Conservation (phyloP, 1,284 basidiomycete genomes). For the Thelephora terrestris region DNA sequence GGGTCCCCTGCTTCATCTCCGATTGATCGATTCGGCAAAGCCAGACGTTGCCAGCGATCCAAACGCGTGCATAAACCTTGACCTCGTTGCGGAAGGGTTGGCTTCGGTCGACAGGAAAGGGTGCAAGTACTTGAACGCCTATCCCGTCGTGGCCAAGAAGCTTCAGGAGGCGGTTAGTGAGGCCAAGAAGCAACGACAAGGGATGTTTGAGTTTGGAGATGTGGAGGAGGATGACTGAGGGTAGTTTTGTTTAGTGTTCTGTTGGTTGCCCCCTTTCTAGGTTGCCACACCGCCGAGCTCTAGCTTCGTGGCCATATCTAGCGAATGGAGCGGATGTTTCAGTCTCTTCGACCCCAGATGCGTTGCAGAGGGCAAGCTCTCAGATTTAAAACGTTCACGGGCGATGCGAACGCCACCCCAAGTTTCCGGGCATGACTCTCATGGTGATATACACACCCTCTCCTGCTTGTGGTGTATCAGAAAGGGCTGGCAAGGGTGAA, state of each 20-base stretch:
- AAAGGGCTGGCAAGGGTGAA: too few relatives aligned
- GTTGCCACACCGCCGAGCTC: too few relatives aligned
- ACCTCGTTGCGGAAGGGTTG: conserved; percentile 71
- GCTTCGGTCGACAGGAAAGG: conserved; percentile 72
- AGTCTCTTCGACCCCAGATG: too few relatives aligned
- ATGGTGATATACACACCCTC: too few relatives aligned
- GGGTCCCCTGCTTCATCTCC: conserved; percentile 68
- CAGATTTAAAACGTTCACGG: too few relatives aligned
- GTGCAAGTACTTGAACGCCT: conserved; percentile 62
- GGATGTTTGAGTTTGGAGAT: conserved; percentile 86
- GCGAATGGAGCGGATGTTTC: too few relatives aligned
- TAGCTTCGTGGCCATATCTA: too few relatives aligned
- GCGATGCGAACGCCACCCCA: too few relatives aligned
- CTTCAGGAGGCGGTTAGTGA: conserved; percentile 50
- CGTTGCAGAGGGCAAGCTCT: too few relatives aligned
- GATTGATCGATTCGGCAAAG: conserved; percentile 79
- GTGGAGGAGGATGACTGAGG: conserved; percentile 57
- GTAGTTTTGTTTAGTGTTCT: neutral
- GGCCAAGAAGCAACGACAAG: conserved; percentile 69
- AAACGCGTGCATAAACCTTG: conserved; percentile 74
- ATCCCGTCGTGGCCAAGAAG: conserved; percentile 61
- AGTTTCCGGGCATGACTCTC: too few relatives aligned
- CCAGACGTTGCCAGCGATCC: conserved; percentile 58
- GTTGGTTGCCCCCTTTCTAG: too few relatives aligned
- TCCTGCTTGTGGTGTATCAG: too few relatives aligned